Evolutionary conservation across 148 eudicot genomes (phyloP).

Genomic region (Chenopodium suecicum): DNA sequence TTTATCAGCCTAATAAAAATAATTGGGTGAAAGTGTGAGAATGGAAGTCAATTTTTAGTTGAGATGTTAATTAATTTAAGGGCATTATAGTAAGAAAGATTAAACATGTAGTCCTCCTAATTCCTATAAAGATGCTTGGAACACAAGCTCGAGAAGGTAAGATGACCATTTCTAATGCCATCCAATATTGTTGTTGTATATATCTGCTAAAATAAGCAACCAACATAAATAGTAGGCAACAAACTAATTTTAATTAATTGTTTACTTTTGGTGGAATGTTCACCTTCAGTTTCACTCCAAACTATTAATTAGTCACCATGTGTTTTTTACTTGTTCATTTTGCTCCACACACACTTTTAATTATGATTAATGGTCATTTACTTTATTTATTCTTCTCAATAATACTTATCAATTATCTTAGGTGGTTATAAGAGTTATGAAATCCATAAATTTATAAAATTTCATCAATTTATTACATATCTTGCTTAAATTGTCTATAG

Average conservation of each 20-base stretch:
- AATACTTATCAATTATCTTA: too few species aligned
- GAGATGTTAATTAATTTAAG: neutral
- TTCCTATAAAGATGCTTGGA: neutral
- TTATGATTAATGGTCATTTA: too few species aligned
- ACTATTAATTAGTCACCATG: neutral
- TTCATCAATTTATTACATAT: too few species aligned
- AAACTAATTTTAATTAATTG: neutral
- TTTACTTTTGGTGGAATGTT: neutral
- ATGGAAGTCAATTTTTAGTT: neutral
- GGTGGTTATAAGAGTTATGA: too few species aligned
- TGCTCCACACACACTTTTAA: too few species aligned
- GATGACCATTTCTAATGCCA: neutral
- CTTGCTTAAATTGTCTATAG: too few species aligned
- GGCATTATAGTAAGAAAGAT: neutral
- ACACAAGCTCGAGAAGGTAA: conserved; percentile 14
- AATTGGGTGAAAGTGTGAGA: neutral
- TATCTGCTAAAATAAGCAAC: conserved; percentile 1
- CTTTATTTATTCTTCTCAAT: too few species aligned
- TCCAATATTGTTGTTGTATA: neutral
- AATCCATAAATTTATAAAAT: too few species aligned
- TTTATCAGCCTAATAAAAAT: too few species aligned
- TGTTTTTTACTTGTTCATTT: neutral
- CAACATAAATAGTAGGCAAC: neutral
- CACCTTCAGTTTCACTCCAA: conserved; percentile 3
- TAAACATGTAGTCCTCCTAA: neutral